phyloP scores from a whole-genome alignment of 306 rosid genomes.

The Begonia loranthoides region DNA sequence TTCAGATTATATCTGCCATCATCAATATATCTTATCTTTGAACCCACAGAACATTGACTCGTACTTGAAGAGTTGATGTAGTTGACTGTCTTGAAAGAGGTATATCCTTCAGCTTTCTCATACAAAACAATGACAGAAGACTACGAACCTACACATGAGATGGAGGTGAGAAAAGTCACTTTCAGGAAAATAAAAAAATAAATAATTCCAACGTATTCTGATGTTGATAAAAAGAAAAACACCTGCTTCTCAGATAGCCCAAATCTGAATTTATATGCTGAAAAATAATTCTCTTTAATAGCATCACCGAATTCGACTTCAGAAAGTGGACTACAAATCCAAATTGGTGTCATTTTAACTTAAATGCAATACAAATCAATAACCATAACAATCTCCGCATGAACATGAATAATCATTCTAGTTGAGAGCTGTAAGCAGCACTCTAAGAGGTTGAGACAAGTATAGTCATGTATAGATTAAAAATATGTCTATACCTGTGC shows the following conservation, averaged over 20 bases:
- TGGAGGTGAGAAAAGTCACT: not conserved
- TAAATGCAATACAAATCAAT: slow-evolving; percentile 5
- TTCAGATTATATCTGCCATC: not conserved
- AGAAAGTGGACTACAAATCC: slow-evolving; percentile 40
- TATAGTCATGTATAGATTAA: not conserved
- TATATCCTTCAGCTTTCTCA: slow-evolving; percentile 22
- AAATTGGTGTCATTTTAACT: slow-evolving; percentile 30
- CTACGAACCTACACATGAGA: slow-evolving; percentile 22
- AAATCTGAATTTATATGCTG: slow-evolving; percentile 34
- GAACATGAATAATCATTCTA: not conserved
- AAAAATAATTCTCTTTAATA: slow-evolving; percentile 40
- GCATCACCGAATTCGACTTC: slow-evolving; percentile 30
- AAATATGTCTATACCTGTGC: slow-evolving; percentile 33
- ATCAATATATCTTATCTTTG: slow-evolving; percentile 14
- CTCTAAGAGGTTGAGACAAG: not conserved
- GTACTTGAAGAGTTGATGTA: slow-evolving; percentile 1
- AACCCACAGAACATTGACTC: slow-evolving; percentile 2
- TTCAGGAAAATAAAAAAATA: not conserved
- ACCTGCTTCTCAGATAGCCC: slow-evolving; percentile 61
- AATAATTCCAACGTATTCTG: slow-evolving; percentile 1
- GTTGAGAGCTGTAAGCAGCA: not conserved
- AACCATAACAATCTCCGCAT: not conserved
- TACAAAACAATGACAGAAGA: slow-evolving; percentile 31
- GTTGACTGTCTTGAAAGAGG: slow-evolving; percentile 12
- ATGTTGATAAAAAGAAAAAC: slow-evolving; percentile 16